These are phyloP conservation scores for Serendipita vermifera DNA, from an alignment of 768 basidiomycete genomes.

Conservation along the genomic window DNA sequence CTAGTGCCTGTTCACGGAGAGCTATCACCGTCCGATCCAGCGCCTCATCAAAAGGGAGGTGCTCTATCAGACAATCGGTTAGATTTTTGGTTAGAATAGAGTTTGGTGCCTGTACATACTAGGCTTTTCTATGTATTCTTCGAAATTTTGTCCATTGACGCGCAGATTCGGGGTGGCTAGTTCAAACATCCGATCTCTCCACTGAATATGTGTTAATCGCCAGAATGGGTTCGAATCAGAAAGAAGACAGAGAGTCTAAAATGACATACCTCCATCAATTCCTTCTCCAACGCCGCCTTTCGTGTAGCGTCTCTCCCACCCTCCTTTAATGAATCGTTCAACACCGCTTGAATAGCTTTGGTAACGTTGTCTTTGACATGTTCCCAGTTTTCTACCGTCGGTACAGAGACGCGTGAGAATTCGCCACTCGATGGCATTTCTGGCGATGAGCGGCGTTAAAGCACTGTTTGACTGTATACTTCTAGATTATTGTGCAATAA, in stretches of 20 bases:
- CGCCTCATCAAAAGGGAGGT: slow-evolving; percentile 60
- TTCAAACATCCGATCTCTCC: slow-evolving; percentile 46
- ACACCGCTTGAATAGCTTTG: neutral
- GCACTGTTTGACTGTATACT: neutral
- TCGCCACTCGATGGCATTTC: neutral
- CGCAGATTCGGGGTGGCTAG: slow-evolving; percentile 59
- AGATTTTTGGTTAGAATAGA: neutral
- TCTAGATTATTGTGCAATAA: neutral
- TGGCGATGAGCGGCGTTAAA: no score
- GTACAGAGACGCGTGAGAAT: neutral
- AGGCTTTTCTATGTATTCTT: slow-evolving; percentile 43
- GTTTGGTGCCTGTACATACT: slow-evolving; percentile 29
- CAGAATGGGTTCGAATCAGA: no score
- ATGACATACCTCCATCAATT: neutral
- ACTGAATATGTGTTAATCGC: slow-evolving; percentile 36
- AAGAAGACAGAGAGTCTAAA: no score
- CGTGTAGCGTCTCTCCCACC: neutral
- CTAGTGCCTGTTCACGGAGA: slow-evolving; percentile 55
- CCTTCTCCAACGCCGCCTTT: neutral
- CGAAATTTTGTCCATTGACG: slow-evolving; percentile 66
- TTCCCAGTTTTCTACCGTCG: neutral
- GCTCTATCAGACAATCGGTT: neutral
- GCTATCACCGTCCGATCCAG: slow-evolving; percentile 76
- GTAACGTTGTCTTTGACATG: neutral
- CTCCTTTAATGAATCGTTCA: neutral